phyloP scores from a whole-genome alignment of 148 eudicot species.

The Talinum fruticosum region DNA sequence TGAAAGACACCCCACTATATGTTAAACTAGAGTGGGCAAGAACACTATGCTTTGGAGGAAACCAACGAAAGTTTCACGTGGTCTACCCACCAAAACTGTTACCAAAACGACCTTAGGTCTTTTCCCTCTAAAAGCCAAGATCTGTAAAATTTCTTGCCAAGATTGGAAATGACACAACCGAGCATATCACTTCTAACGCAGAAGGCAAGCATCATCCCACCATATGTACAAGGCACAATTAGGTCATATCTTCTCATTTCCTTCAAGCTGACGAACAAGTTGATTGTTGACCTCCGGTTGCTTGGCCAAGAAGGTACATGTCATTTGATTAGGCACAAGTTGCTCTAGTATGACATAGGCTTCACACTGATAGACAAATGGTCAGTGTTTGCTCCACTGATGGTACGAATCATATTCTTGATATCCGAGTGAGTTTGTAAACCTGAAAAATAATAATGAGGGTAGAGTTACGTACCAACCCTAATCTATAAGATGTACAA shows the following conservation, averaged over 20 bases:
- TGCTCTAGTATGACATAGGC: not conserved
- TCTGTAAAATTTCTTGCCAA: not conserved
- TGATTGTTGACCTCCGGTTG: not conserved
- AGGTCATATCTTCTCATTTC: not conserved
- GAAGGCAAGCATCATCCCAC: not conserved
- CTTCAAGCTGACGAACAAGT: not conserved
- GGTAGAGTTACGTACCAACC: not conserved
- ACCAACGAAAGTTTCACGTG: no score
- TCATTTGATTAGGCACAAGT: not conserved
- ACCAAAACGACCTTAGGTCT: no score
- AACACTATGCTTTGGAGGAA: no score
- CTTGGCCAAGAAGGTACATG: not conserved
- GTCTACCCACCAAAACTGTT: no score
- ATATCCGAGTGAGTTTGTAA: constrained; percentile 77
- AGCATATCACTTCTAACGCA: not conserved
- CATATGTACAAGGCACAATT: constrained; percentile 11
- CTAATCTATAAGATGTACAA: not conserved
- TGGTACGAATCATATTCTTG: constrained; percentile 47
- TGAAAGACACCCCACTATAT: no score
- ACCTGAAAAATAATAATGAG: constrained; percentile 46
- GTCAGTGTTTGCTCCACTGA: not conserved
- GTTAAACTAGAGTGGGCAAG: no score
- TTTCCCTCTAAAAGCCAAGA: not conserved
- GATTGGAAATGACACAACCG: not conserved
- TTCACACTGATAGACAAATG: not conserved